Conservation (phyloP, 2,329 filamentous ascomycete genomes). For the Penicillium palitans region DNA sequence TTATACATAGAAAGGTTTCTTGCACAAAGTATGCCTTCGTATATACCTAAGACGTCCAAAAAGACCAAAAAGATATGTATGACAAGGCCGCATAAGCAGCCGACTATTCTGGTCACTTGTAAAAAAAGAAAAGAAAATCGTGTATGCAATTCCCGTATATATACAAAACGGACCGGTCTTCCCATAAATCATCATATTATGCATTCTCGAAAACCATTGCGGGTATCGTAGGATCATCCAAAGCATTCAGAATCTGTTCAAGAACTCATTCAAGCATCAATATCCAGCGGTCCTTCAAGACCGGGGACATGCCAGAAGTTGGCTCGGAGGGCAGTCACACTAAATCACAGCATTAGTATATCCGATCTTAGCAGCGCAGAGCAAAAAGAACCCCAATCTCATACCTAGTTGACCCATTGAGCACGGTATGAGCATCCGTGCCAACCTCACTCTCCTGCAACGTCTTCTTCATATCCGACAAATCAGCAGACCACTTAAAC, state of each 20-base stretch:
- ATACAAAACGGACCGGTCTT: background rate
- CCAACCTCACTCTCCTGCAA: constrained; percentile 73
- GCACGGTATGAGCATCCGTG: constrained; percentile 87
- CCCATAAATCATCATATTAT: constrained; percentile 1
- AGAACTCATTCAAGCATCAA: constrained; percentile 49
- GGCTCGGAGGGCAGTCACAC: constrained; percentile 81
- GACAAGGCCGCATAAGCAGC: too few relatives aligned
- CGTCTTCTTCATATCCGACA: constrained; percentile 80
- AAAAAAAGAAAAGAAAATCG: background rate
- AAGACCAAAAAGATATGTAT: too few relatives aligned
- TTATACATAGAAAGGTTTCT: too few relatives aligned
- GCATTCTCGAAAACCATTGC: constrained; percentile 21
- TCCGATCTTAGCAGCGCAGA: background rate
- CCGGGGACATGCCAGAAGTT: constrained; percentile 80
- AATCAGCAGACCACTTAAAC: constrained; percentile 86
- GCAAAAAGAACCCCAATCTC: background rate
- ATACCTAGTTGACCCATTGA: constrained; percentile 78
- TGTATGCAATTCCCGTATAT: constrained; percentile 7
- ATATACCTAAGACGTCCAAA: too few relatives aligned
- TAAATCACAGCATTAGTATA: constrained; percentile 40
- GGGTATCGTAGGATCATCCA: constrained; percentile 44
- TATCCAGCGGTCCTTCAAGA: constrained; percentile 65
- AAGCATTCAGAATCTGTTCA: constrained; percentile 37
- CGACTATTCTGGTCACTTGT: too few relatives aligned
- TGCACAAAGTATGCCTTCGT: too few relatives aligned